These are phyloP conservation scores for Camelina neglecta DNA, from an alignment of 345 rosid species.

Conservation along the genomic window DNA sequence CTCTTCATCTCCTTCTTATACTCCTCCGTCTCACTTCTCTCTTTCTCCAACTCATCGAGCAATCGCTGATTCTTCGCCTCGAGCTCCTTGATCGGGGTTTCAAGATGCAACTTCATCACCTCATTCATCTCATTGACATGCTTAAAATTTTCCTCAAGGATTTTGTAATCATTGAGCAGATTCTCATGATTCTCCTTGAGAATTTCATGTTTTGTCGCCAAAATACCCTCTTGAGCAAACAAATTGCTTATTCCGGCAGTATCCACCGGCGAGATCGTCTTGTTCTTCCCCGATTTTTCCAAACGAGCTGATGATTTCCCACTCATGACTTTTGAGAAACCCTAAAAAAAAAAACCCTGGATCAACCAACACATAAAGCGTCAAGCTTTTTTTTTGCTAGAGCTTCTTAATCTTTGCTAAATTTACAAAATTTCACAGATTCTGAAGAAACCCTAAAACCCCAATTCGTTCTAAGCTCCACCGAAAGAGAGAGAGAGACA, in stretches of 20 bases:
- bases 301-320: constrained; percentile 20
- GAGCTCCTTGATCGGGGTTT: constrained; percentile 12
- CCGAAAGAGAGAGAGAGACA: not conserved
- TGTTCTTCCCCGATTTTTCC: constrained; percentile 6
- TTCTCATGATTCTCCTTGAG: constrained; percentile 31
- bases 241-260: not conserved
- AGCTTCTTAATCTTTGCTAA: not conserved
- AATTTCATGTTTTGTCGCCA: constrained; percentile 14
- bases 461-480: not conserved
- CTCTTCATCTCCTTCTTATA: not conserved
- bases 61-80: not conserved
- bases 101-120: not conserved
- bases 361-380: constrained; percentile 18
- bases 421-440: constrained; percentile 9
- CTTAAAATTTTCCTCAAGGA: not conserved
- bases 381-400: constrained; percentile 1
- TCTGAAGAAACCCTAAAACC: constrained; percentile 7
- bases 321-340: constrained; percentile 19
- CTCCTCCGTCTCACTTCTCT: constrained; percentile 18
- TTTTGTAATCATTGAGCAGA: constrained; percentile 17
- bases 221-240: not conserved
- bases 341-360: constrained; percentile 10
- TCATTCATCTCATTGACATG: not conserved
- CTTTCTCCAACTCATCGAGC: constrained; percentile 32
- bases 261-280: not conserved